Conservation (phyloP, 2,329 filamentous ascomycete species). For the Monilinia laxa region DNA sequence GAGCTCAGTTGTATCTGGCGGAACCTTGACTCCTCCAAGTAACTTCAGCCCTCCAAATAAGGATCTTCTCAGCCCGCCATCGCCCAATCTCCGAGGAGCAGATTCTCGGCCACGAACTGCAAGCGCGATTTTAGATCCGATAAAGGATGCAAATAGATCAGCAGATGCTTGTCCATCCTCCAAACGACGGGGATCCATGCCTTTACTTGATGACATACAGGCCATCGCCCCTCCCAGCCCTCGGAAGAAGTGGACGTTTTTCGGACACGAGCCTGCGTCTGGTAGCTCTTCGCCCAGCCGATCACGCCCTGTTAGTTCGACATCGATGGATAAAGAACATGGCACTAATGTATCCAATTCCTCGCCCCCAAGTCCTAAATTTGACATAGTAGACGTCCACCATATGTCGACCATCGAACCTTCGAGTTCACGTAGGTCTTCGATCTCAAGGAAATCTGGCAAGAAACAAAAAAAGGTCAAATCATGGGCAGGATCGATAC, state of each 20-base stretch:
- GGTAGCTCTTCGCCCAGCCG: slow-evolving; percentile 48
- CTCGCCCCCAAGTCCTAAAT: slow-evolving; percentile 9
- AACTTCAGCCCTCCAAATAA: slow-evolving; percentile 38
- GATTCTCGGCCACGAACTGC: slow-evolving; percentile 67
- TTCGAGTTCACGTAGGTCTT: slow-evolving; percentile 34
- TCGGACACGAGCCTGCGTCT: slow-evolving; percentile 36
- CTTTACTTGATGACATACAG: slow-evolving; percentile 47
- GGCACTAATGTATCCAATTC: slow-evolving; percentile 24
- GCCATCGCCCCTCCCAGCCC: slow-evolving; percentile 39
- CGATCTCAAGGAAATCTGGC: slow-evolving; percentile 38
- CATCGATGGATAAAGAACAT: slow-evolving; percentile 42
- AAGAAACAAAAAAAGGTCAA: slow-evolving; percentile 74
- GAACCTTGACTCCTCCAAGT: slow-evolving; percentile 41
- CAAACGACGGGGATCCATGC: slow-evolving; percentile 58
- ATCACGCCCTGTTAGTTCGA: slow-evolving; percentile 45
- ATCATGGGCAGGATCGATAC: slow-evolving; percentile 53
- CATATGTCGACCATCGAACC: slow-evolving; percentile 34
- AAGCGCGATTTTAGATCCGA: slow-evolving; percentile 59
- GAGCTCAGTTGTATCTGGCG: slow-evolving; percentile 71
- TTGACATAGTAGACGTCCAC: slow-evolving; percentile 27
- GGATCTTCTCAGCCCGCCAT: slow-evolving; percentile 44
- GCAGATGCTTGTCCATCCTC: slow-evolving; percentile 39
- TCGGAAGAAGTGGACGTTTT: slow-evolving; percentile 41
- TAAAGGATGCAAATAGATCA: slow-evolving; percentile 40
- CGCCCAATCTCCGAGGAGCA: slow-evolving; percentile 44